Evolutionary conservation across 1,284 basidiomycete genomes (phyloP), one percentile per base, ranked within the genome.

Genomic region (Trichosporon sp.): DNA sequence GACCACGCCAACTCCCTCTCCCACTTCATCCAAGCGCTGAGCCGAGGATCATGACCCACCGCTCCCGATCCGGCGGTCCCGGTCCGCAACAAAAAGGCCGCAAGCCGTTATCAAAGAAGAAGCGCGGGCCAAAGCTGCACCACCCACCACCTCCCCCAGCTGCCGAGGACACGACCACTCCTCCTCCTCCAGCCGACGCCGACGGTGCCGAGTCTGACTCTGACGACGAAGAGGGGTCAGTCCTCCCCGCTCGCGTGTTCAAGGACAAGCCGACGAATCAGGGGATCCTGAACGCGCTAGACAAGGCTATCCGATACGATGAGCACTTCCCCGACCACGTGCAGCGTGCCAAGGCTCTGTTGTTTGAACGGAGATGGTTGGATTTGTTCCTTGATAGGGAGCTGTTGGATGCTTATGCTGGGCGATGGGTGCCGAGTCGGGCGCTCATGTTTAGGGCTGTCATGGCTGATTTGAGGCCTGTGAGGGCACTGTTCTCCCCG

Each of bases 371-470:
- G 63, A 69, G 75, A 60, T 81, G 79, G 75, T 69, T 81, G 57
- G 74, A 78, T 58, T 74, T 80, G 9, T 81, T 81, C 65, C 68
- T 66, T 32, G 63, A 74, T 44, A 63, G 71, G 58, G 57, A 46
- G 32, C 66, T 79, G 58, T 62, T 81, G 36, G 75, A 78, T 44
- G 75, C 75, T 5, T 82, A 82, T 69, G 75, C 78, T 4, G 80
- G 79, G 11, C 70, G 81, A 64, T 82, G 81, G 81, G 81, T 81
- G 2, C 80, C 81, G 19, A 75, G 76, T 58, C 68, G 81, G 56
- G 79, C 76, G 25, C 66, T 80, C 57, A 78, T 76, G 23, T 82
- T 80, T 61, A 58, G 80, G 25, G 76, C 79, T 52, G 65, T 81
- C 60, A 72, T 85, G 59, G 77, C 73, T 19, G 71, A 74, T 10